phyloP scores from a whole-genome alignment of 768 basidiomycete genomes.

The Pleurotus cornucopiae region DNA sequence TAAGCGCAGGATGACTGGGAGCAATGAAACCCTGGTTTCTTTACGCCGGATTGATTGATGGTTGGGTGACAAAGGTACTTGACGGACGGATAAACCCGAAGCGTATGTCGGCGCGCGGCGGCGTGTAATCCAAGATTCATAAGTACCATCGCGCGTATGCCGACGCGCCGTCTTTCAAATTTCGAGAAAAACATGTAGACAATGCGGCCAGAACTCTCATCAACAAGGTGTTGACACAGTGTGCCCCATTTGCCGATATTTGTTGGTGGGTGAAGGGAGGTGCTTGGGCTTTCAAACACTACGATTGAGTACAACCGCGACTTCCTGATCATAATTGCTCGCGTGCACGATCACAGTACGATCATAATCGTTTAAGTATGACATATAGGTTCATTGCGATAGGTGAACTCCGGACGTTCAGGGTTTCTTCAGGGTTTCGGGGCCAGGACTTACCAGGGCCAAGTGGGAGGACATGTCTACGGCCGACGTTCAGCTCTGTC shows the following conservation, averaged over 20 bases:
- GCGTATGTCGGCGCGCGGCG: neutral
- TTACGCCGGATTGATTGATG: too few species aligned
- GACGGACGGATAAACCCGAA: neutral
- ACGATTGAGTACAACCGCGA: neutral
- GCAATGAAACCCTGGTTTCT: neutral
- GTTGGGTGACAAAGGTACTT: neutral
- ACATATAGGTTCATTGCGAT: too few species aligned
- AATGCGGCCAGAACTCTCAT: neutral
- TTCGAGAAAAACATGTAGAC: neutral
- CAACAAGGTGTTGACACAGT: neutral
- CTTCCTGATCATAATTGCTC: neutral
- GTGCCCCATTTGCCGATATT: neutral
- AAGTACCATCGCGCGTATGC: neutral
- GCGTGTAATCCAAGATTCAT: neutral
- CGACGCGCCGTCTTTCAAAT: neutral
- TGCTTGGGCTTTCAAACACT: neutral
- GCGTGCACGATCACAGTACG: neutral
- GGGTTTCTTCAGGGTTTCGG: too few species aligned
- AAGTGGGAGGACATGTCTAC: too few species aligned
- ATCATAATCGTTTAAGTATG: neutral
- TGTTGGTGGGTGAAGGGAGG: neutral
- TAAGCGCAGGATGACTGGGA: neutral
- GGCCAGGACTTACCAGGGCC: too few species aligned
- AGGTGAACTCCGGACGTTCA: too few species aligned
- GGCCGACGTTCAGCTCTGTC: too few species aligned